phyloP scores from a whole-genome alignment of 2,329 filamentous ascomycete species.

The Pseudocercospora ulei region DNA sequence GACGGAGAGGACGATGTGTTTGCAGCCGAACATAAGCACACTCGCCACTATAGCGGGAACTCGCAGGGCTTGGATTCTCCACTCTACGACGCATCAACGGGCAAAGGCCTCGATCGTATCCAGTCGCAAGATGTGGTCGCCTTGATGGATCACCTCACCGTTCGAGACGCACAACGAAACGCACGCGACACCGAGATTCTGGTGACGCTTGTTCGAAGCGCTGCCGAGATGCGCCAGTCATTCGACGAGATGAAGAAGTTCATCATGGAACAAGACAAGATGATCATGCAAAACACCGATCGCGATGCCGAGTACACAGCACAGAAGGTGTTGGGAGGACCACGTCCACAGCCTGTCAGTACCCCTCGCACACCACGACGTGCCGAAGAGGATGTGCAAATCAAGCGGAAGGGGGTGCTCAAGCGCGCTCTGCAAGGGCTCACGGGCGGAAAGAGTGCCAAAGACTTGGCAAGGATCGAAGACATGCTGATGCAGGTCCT shows the following conservation, averaged over 20 bases:
- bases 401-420: constrained; percentile 89
- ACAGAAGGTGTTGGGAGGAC: constrained; percentile 72
- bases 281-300: constrained; percentile 78
- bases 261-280: constrained; percentile 78
- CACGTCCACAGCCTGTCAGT: constrained; percentile 67
- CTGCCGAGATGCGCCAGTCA: constrained; percentile 91
- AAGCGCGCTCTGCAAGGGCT: constrained; percentile 85
- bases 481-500: constrained; percentile 70
- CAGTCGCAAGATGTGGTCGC: constrained; percentile 95
- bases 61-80: constrained; percentile 86
- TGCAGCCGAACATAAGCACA: constrained; percentile 43
- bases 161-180: constrained; percentile 90
- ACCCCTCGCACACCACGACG: constrained; percentile 48
- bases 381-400: constrained; percentile 49
- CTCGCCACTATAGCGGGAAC: constrained; percentile 69
- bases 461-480: constrained; percentile 48
- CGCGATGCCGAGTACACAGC: constrained; percentile 78
- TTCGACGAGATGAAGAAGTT: constrained; percentile 93
- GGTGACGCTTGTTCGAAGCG: constrained; percentile 83
- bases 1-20: constrained; percentile 54
- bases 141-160: constrained; percentile 96
- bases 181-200: constrained; percentile 94
- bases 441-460: constrained; percentile 67
- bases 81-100: constrained; percentile 80
- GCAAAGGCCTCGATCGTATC: constrained; percentile 78